A percentile compares a stretch with the other conserved stretches of the same genome.
Conservation (phyloP, 139 green algal species). For the Tetratostichococcus sp. region DNA sequence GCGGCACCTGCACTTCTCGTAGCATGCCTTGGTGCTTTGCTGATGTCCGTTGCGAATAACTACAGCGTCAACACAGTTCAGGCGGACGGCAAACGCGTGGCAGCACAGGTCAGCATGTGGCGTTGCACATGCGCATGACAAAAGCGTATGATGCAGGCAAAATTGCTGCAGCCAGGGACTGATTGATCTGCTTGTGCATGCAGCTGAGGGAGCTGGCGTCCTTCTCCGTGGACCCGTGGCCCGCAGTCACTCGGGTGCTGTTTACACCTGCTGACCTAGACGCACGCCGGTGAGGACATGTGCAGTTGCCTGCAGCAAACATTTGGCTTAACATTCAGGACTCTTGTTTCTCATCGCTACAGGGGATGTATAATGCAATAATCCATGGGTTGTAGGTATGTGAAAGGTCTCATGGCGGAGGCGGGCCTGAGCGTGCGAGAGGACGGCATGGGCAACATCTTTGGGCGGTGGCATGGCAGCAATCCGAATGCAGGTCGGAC, state of each 20-base stretch:
- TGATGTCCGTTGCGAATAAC: neutral
- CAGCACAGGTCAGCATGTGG: neutral
- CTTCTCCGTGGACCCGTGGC: constrained; percentile 73
- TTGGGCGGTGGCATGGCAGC: constrained; percentile 65
- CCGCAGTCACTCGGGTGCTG: constrained; percentile 88
- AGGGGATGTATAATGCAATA: too few relatives aligned
- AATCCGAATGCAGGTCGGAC: constrained; percentile 24
- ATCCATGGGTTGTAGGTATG: constrained; percentile 50
- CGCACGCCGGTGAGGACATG: constrained; percentile 37
- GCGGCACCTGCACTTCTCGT: neutral
- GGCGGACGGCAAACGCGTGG: neutral
- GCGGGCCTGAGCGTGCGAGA: constrained; percentile 63
- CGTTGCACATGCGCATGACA: too few relatives aligned
- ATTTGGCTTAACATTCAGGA: too few relatives aligned
- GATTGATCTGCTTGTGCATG: neutral
- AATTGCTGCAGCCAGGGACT: too few relatives aligned
- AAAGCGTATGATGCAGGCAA: too few relatives aligned
- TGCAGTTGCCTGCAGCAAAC: too few relatives aligned
- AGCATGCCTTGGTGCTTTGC: neutral
- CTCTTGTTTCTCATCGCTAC: too few relatives aligned
- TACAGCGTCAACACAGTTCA: neutral
- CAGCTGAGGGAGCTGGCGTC: constrained; percentile 73
- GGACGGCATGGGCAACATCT: constrained; percentile 92
- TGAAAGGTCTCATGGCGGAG: constrained; percentile 78
- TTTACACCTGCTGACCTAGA: constrained; percentile 84